Evolutionary conservation across 2,329 filamentous ascomycete genomes (phyloP).

Genomic region (Aspergillus novofumigatus): DNA sequence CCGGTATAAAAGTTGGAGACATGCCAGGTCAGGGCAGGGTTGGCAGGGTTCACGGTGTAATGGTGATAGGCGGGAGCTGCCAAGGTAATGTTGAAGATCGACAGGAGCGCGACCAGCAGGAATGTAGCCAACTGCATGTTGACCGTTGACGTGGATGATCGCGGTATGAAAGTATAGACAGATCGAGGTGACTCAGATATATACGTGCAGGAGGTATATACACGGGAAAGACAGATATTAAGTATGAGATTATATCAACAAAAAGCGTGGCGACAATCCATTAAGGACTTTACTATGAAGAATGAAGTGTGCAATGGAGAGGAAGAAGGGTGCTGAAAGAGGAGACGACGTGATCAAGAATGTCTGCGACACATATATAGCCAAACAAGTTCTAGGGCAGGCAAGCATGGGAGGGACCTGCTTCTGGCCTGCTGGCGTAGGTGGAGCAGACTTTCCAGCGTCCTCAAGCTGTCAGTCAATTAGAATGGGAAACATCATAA

Average conservation of each 20-base stretch:
- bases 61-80: slow-evolving; percentile 12
- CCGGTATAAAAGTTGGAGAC: slow-evolving; percentile 27
- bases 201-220: background rate
- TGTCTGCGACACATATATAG: background rate
- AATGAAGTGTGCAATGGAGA: background rate
- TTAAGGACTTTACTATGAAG: background rate
- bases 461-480: background rate
- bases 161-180: background rate
- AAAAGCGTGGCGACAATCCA: background rate
- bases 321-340: background rate
- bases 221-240: background rate
- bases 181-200: background rate
- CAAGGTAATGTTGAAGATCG: slow-evolving; percentile 18
- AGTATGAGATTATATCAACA: background rate
- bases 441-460: background rate
- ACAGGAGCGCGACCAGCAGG: slow-evolving; percentile 22
- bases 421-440: background rate
- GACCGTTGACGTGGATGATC: slow-evolving; percentile 13
- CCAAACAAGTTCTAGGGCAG: background rate
- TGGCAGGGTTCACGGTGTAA: slow-evolving; percentile 9
- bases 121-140: slow-evolving; percentile 28
- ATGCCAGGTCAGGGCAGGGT: slow-evolving; percentile 25
- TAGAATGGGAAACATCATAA: background rate
- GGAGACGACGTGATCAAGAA: background rate
- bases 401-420: background rate